Evolutionary conservation across 2,329 filamentous ascomycete species (phyloP).

Genomic region (Fonsecaea pedrosoi): DNA sequence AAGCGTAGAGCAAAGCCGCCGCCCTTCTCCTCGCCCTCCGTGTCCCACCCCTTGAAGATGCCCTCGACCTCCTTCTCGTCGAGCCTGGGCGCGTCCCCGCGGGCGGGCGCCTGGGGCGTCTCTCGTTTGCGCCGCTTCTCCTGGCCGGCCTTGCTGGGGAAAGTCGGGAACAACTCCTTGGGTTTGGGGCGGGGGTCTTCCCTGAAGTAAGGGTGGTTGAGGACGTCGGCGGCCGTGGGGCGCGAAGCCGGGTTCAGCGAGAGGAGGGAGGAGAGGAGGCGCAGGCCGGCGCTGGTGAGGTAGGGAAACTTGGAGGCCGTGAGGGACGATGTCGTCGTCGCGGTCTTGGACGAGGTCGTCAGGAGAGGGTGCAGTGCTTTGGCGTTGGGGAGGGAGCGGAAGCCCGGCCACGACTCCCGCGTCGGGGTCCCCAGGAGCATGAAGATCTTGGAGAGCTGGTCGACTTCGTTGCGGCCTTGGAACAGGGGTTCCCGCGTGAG

Average conservation of each 20-base stretch:
- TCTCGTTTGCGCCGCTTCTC: slow-evolving; percentile 76
- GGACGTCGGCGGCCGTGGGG: slow-evolving; percentile 74
- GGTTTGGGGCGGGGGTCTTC: slow-evolving; percentile 91
- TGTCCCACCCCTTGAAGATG: slow-evolving; percentile 61
- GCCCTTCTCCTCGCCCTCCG: slow-evolving; percentile 34
- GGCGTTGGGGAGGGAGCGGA: slow-evolving; percentile 86
- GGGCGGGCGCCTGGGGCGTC: slow-evolving; percentile 81
- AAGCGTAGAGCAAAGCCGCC: slow-evolving; percentile 65
- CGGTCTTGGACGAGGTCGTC: slow-evolving; percentile 42
- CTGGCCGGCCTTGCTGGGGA: slow-evolving; percentile 91
- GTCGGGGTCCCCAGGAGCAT: slow-evolving; percentile 85
- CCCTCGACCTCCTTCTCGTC: slow-evolving; percentile 68
- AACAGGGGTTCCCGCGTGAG: slow-evolving; percentile 81
- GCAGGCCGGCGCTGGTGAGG: slow-evolving; percentile 75
- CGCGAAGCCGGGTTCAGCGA: slow-evolving; percentile 74
- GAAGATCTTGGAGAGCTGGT: slow-evolving; percentile 87
- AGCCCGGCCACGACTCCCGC: slow-evolving; percentile 82
- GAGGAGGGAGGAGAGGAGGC: slow-evolving; percentile 73
- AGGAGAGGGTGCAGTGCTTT: slow-evolving; percentile 70
- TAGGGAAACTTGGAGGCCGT: slow-evolving; percentile 73
- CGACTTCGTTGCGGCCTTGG: slow-evolving; percentile 90
- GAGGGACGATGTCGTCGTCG: slow-evolving; percentile 37
- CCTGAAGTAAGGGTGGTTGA: slow-evolving; percentile 81
- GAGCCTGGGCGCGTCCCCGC: slow-evolving; percentile 70
- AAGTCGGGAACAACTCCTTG: slow-evolving; percentile 93